phyloP scores from a whole-genome alignment of 768 basidiomycete species.

The Tylopilus sp. region DNA sequence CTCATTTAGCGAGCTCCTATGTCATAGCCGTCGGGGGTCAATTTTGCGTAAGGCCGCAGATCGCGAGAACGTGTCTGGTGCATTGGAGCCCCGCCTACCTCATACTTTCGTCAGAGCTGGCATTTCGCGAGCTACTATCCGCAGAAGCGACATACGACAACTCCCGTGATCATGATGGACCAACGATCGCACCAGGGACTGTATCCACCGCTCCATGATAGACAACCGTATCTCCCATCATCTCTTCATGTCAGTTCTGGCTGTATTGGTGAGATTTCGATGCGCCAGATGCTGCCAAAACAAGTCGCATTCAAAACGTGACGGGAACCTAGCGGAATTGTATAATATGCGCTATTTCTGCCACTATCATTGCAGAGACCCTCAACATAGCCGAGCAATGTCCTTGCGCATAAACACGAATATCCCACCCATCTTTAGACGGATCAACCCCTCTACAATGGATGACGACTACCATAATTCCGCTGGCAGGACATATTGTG shows the following conservation, averaged over 20 bases:
- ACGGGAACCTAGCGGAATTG: conserved; percentile 9
- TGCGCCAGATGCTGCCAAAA: conserved; percentile 8
- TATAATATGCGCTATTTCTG: conserved; percentile 21
- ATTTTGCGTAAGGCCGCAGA: conserved; percentile 14
- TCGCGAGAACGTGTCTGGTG: conserved; percentile 15
- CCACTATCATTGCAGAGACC: conserved; percentile 1
- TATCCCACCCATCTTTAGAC: conserved; percentile 20
- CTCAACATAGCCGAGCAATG: conserved; percentile 20
- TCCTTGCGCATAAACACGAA: conserved; percentile 31
- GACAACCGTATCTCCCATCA: conserved; percentile 5
- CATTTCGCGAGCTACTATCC: not conserved
- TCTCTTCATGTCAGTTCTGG: conserved; percentile 14
- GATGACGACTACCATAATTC: conserved; percentile 14
- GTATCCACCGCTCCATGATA: conserved; percentile 16
- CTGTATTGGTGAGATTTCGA: conserved; percentile 10
- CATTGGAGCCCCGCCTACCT: not conserved
- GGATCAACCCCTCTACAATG: conserved; percentile 16
- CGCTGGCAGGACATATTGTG: conserved; percentile 10
- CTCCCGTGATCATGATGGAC: conserved; percentile 3
- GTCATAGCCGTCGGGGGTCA: conserved; percentile 6
- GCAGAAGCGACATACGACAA: conserved; percentile 3
- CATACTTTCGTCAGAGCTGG: conserved; percentile 3
- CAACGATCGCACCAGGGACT: conserved; percentile 19
- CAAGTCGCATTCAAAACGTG: conserved; percentile 26
- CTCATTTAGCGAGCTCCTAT: conserved; percentile 9